Evolutionary conservation across 2,329 filamentous ascomycete species (phyloP).

Genomic region (Fusarium sp.): DNA sequence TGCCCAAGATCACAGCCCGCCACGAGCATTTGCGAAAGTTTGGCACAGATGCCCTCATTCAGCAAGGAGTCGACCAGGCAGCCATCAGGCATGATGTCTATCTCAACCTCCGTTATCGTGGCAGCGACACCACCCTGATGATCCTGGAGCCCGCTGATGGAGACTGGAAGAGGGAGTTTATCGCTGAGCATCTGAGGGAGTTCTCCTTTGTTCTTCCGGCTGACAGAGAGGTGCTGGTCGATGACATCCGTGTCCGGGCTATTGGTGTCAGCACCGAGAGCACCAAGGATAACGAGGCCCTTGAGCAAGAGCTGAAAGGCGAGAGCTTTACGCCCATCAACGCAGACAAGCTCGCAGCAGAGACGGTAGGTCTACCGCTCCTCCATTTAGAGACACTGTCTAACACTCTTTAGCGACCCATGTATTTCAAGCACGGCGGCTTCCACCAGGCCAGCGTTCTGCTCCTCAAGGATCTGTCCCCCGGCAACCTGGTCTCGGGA

Average conservation of each 20-base stretch:
- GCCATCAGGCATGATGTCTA: conserved; percentile 57
- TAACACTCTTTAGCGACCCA: not conserved
- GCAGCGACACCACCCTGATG: conserved; percentile 56
- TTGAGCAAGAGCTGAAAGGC: conserved; percentile 14
- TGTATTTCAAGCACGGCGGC: conserved; percentile 34
- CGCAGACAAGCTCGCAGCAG: not conserved
- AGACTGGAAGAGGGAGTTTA: conserved; percentile 45
- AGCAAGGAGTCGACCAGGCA: conserved; percentile 51
- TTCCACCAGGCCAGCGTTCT: conserved; percentile 41
- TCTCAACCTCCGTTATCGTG: conserved; percentile 57
- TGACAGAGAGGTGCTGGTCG: conserved; percentile 52
- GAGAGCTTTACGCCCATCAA: conserved; percentile 20
- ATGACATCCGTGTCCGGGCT: conserved; percentile 55
- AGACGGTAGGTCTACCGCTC: not conserved
- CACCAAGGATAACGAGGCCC: conserved; percentile 17
- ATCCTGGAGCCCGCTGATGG: conserved; percentile 39
- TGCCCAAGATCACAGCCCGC: conserved; percentile 33
- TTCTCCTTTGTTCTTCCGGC: conserved; percentile 46
- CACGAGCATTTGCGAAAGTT: conserved; percentile 48
- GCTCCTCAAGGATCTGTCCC: conserved; percentile 25
- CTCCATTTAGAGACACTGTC: not conserved
- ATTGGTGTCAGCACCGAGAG: conserved; percentile 38
- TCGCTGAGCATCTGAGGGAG: conserved; percentile 29
- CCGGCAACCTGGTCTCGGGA: conserved; percentile 51
- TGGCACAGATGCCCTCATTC: conserved; percentile 9